A percentile compares a stretch with the other conserved stretches of the same genome.
Conservation (phyloP, 257 asterid species). For the Nyctanthes arbortristis region DNA sequence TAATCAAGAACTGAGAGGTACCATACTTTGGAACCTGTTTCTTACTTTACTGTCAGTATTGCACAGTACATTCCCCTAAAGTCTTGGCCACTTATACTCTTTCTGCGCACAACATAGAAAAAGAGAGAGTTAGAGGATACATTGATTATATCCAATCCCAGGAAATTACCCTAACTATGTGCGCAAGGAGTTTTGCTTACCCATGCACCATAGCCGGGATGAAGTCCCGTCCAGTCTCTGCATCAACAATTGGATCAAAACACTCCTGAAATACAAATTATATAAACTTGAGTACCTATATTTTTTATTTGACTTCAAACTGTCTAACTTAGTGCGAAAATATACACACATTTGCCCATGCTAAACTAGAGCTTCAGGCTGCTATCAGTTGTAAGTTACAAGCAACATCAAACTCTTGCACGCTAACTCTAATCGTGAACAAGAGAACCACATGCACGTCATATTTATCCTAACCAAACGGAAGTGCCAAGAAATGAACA, state of each 20-base stretch:
- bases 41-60: constrained; percentile 83
- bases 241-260: constrained; percentile 92
- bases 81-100: constrained; percentile 94
- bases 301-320: too few relatives aligned
- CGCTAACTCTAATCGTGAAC: constrained; percentile 16
- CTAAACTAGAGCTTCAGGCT: background rate
- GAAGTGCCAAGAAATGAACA: constrained; percentile 17
- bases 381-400: background rate
- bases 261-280: constrained; percentile 90
- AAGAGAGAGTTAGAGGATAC: too few relatives aligned
- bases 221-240: constrained; percentile 93
- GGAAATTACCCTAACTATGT: constrained; percentile 2
- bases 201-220: constrained; percentile 97
- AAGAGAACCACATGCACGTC: background rate
- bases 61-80: constrained; percentile 97
- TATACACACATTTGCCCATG: background rate
- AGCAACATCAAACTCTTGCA: constrained; percentile 1
- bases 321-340: too few relatives aligned
- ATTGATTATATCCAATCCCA: background rate
- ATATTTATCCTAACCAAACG: constrained; percentile 10
- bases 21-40: constrained; percentile 6
- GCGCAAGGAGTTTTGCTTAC: constrained; percentile 43
- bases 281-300: too few relatives aligned
- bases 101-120: too few relatives aligned
- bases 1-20: background rate